Evolutionary conservation across 139 green algal species (phyloP), one percentile per base, ranked within the genome.

Genomic region (Mesotaenium endlicherianum): DNA sequence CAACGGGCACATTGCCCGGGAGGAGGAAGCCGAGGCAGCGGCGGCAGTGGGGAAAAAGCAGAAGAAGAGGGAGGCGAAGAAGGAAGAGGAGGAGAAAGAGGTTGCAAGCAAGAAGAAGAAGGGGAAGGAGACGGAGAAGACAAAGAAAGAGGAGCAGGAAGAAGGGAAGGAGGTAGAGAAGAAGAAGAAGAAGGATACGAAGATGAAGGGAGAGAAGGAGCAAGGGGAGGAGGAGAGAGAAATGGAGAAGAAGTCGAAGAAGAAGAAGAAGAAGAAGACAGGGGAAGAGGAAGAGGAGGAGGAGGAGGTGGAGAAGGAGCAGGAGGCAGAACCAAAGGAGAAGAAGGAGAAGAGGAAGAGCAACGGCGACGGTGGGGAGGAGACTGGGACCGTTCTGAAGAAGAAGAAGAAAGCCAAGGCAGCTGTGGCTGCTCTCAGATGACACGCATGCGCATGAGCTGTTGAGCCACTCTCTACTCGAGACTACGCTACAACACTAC

Each of bases 81-180:
- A 34, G 20, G 26, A 64, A 64, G 26, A 64, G 53, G 53, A 72
- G 11, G 11, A 72, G 60, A 6, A 40, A 40, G 11, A 8, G 6
- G 60, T 72, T 11, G 60, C 41, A 72, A 38, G 50, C 50, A 64
- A 64, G 50, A 64, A 64, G 50, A 64, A 72, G 60, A 11, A 72
- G 41, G 60, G 60, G 41, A 38, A 11, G 60, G 11, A 38, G 60
- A 11, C 41, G 60, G 60, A 14, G 11, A 72, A 72, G 60, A 72
- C 41, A 38, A 72, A 38, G 11, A 72, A 72, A 11, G 43, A 72
- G 60, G 43, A 11, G 60, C 36, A 14, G 11, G 60, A 38, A 14
- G 11, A 72, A 38, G 60, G 5, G 60, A 38, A 72, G 6, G 43
- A 72, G 5, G 60, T 8, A 38, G 60, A 40, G 6, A 14, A 14